A percentile compares a stretch with the other conserved stretches of the same genome.
Conservation (phyloP, 1,139 yeast genomes). For the Geotrichum fermentans region DNA sequence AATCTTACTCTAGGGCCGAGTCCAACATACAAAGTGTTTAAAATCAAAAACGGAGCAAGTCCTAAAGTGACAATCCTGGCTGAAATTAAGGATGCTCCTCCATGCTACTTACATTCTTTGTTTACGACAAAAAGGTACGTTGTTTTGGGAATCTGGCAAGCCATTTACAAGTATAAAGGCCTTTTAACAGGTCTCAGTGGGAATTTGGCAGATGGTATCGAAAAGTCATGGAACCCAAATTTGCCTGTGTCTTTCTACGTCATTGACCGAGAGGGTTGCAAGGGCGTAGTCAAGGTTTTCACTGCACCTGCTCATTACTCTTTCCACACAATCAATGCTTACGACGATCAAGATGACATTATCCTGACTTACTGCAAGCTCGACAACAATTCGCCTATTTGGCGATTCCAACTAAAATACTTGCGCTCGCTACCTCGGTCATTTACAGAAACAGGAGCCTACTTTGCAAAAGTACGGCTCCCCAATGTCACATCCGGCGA, state of each 20-base stretch:
- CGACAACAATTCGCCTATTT: constrained; percentile 18
- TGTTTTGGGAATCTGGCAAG: constrained; percentile 23
- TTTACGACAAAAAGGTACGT: constrained; percentile 22
- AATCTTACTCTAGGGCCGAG: constrained; percentile 19
- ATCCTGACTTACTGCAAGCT: constrained; percentile 19
- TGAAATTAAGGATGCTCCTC: constrained; percentile 17
- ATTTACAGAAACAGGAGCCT: constrained; percentile 1
- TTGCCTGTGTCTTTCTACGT: constrained; percentile 21
- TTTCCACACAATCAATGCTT: constrained; percentile 23
- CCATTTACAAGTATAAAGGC: constrained; percentile 20
- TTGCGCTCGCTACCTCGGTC: constrained; percentile 17
- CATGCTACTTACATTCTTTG: constrained; percentile 22
- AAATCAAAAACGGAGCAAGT: constrained; percentile 10
- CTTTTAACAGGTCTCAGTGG: constrained; percentile 16
- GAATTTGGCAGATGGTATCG: constrained; percentile 20
- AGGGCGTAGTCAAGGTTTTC: constrained; percentile 16
- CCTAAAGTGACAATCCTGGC: constrained; percentile 18
- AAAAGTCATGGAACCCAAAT: constrained; percentile 20
- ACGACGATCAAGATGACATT: constrained; percentile 24
- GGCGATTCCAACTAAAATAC: constrained; percentile 16
- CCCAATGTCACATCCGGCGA: constrained; percentile 14
- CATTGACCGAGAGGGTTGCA: constrained; percentile 20
- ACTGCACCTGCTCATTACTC: constrained; percentile 21
- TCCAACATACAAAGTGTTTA: constrained; percentile 20
- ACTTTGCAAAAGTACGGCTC: constrained; percentile 17